Base-by-base conservation (phyloP, 108 stramenopile species). In the Cyclotella atomus region DNA sequence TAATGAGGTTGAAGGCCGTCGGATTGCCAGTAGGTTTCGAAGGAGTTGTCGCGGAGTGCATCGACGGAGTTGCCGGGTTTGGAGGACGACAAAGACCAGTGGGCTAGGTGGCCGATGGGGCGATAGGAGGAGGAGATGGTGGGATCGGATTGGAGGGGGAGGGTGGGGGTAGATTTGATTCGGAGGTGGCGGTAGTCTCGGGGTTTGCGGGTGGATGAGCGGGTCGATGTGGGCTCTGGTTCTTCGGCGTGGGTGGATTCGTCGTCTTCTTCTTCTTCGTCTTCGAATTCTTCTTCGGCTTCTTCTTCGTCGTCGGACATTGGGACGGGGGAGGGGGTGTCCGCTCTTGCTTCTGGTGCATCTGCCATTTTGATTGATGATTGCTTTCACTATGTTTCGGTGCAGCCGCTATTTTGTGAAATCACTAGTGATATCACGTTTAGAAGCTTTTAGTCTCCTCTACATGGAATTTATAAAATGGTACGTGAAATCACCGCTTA, bases 31-130 rank as follows among this genome's bases (percentile, higher is more conserved):
- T 98, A 98, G 0, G 97, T 97, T 29, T 96, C 92, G 15, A 76
- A 56, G 70, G 73, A 81, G 4, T 75, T 73, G 68, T 96, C 92
- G 34, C 92, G 77, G 8, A 99, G 76, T 84, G 98, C 97, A 55
- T 97, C 96, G 8, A 99, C 96, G 1, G 97, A 97, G 73, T 98
- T 99, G 16, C 97, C 97, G 14, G 98, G 97, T 76, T 99, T 99
- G 64, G 97, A 97, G 8, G 95, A 92, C 28, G 88, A 88, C 0
- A 99, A 78, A 34, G 94, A 85, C 97, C 97, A 99, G 19, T 84
- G 88, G 0, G 96, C 97, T 71, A 96, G 86, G 25, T 74, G 61
- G 3, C 92, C 92, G 36, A 96, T 91, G 70, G 93, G 92, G 10
- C 93, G 90, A 2, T 77, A 76, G 0, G 76, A 70, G 5, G 52